These are phyloP conservation scores for Podila verticillata DNA, from an alignment of 192 early-diverging fungal genomes.

Conservation along the genomic window DNA sequence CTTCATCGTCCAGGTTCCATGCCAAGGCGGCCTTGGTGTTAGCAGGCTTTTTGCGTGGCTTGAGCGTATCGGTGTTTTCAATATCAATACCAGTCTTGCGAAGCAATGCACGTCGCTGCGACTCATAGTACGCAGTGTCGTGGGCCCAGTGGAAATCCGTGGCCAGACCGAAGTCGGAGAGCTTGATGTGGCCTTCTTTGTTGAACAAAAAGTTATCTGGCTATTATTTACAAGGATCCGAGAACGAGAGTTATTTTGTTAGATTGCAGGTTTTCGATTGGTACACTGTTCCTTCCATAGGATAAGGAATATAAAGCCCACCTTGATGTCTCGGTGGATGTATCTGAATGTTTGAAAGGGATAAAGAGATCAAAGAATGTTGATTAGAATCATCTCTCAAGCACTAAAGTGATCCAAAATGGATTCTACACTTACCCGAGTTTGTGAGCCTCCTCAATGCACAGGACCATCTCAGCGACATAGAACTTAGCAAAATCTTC, in stretches of 20 bases:
- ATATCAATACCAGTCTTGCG: slow-evolving; percentile 58
- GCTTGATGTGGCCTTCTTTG: slow-evolving; percentile 70
- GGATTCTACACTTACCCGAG: slow-evolving; percentile 81
- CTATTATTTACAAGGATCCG: slow-evolving; percentile 73
- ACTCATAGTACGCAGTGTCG: slow-evolving; percentile 68
- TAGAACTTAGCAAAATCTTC: slow-evolving; percentile 88
- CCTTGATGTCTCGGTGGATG: slow-evolving; percentile 73
- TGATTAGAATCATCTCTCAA: not conserved
- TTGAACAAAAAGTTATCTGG: slow-evolving; percentile 81
- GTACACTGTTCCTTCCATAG: too few relatives aligned
- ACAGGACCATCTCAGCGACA: slow-evolving; percentile 86
- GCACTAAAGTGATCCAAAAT: not conserved
- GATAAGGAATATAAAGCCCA: slow-evolving; percentile 9
- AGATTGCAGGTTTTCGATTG: not conserved
- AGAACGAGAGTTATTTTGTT: slow-evolving; percentile 28
- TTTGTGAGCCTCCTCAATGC: slow-evolving; percentile 83
- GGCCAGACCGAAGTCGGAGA: slow-evolving; percentile 78
- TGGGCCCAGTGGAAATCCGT: slow-evolving; percentile 76
- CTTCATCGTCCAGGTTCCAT: slow-evolving; percentile 59
- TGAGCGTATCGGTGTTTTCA: slow-evolving; percentile 54
- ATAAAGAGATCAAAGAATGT: not conserved
- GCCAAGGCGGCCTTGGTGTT: slow-evolving; percentile 33
- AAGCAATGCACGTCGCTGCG: slow-evolving; percentile 61
- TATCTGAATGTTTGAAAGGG: slow-evolving; percentile 10
- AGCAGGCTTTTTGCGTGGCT: slow-evolving; percentile 40